Base-by-base conservation (phyloP, 2,329 filamentous ascomycete species). In the Ramularia endophylla region DNA sequence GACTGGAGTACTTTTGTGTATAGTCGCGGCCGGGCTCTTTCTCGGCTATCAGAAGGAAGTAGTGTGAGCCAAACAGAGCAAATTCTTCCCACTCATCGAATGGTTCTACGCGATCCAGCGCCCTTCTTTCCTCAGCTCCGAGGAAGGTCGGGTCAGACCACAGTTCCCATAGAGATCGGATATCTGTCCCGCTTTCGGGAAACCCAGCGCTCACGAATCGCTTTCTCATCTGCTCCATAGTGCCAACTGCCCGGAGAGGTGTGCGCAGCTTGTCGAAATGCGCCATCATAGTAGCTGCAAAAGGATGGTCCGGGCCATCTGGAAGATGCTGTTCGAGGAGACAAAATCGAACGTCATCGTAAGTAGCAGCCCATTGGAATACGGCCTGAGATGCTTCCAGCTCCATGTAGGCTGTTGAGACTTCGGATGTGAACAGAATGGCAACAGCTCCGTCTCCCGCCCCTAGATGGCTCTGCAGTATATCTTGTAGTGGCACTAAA, bases 41-140 rank as follows among this genome's bases (percentile, higher is more conserved):
- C 30, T 68, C 73, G 11, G 87, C 86, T 37, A 79, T 71, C 7
- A 94, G 71, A 31, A 95, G 66, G 53, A 89, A 85, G 63, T 95
- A 94, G 63, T 95, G 89, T 25, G 81, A 80, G 2, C 78, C 80
- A 61, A 94, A 95, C 1, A 95, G 69, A 2, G 84, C 81, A 58
- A 95, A 88, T 56, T 95, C 90, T 63, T 97, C 90, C 87, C 87
- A 95, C 64, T 95, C 89, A 61, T 97, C 90, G 58, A 97, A 95
- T 1, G 83, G 80, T 57, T 95, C 90, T 12, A 88, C 64, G 1
- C 67, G 58, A 53, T 95, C 83, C 11, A 95, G 65, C 8, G 66
- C 66, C 27, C 60, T 67, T 48, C 86, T 75, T 47, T 86, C 74
- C 1, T 71, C 64, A 1, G 72, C 57, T 5, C 70, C 71, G 15